Conservation (phyloP, 768 basidiomycete genomes). For the Xerocomus brunneocitrinus region DNA sequence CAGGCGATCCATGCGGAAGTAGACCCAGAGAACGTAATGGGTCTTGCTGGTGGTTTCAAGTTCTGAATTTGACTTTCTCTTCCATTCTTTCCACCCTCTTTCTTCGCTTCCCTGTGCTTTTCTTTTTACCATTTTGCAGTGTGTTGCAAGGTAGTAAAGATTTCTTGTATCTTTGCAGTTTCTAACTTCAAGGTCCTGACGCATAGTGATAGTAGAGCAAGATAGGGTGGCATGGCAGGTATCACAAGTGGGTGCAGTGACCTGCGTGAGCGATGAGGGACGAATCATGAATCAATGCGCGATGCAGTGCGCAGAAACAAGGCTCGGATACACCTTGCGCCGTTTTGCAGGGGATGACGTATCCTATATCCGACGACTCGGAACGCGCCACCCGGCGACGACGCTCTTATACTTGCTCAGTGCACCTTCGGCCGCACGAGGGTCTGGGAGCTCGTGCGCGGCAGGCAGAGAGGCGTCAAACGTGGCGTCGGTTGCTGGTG, state of each 20-base stretch:
- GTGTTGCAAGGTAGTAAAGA: too few species aligned
- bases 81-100: too few species aligned
- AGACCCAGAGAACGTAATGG: too few species aligned
- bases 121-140: too few species aligned
- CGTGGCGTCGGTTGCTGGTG: slow-evolving; percentile 6
- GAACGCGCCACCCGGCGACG: slow-evolving; percentile 48
- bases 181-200: too few species aligned
- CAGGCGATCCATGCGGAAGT: too few species aligned
- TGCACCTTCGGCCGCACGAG: slow-evolving; percentile 23
- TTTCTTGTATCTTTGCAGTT: too few species aligned
- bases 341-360: slow-evolving; percentile 52
- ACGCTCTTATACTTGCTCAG: slow-evolving; percentile 50
- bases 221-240: slow-evolving; percentile 52
- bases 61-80: too few species aligned
- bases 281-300: background rate
- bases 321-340: slow-evolving; percentile 48
- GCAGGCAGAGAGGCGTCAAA: slow-evolving; percentile 9
- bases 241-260: slow-evolving; percentile 59
- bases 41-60: too few species aligned
- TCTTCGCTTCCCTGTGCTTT: too few species aligned
- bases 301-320: background rate
- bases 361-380: slow-evolving; percentile 38
- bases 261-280: slow-evolving; percentile 26
- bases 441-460: slow-evolving; percentile 25
- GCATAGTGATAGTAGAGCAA: slow-evolving; percentile 36